A percentile compares a stretch with the other conserved stretches of the same genome.
Evolutionary conservation across 1,284 basidiomycete genomes (phyloP).

Genomic region (Ganoderma meredithae): DNA sequence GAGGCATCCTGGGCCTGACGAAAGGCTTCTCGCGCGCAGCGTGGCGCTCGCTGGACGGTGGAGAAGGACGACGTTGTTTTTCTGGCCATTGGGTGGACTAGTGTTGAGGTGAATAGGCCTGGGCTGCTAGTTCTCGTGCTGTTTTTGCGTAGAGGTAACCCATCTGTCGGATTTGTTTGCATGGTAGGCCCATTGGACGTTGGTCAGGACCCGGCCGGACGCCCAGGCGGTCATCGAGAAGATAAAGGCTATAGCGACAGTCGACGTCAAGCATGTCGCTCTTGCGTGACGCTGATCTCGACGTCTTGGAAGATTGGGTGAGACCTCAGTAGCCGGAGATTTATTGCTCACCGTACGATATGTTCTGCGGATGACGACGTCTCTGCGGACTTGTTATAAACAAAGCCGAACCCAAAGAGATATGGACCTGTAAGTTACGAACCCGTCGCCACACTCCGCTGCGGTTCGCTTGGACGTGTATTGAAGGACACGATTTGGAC

Average conservation of each 20-base stretch:
- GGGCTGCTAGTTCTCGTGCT: too few species aligned
- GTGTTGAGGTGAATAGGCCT: slow-evolving; percentile 29
- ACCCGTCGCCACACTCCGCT: too few species aligned
- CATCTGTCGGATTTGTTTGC: too few species aligned
- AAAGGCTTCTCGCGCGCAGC: slow-evolving; percentile 17
- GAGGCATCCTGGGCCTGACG: too few species aligned
- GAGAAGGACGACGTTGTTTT: slow-evolving; percentile 29
- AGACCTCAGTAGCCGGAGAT: background rate
- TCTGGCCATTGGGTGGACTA: slow-evolving; percentile 34
- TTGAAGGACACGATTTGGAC: too few species aligned
- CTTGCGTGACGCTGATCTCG: slow-evolving; percentile 3
- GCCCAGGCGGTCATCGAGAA: slow-evolving; percentile 12
- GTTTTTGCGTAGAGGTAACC: too few species aligned
- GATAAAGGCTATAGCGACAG: slow-evolving; percentile 8
- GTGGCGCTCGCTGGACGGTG: slow-evolving; percentile 32
- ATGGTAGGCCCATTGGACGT: slow-evolving; percentile 29
- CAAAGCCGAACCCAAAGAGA: too few species aligned
- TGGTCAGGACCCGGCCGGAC: slow-evolving; percentile 14
- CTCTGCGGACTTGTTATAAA: background rate
- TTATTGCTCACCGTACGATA: background rate
- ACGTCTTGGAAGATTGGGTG: background rate
- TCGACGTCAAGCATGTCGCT: slow-evolving; percentile 18
- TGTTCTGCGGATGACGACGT: background rate
- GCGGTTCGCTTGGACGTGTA: too few species aligned
- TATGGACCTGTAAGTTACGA: too few species aligned